Conservation (phyloP, 768 basidiomycete species). For the Phylloporus sp. region DNA sequence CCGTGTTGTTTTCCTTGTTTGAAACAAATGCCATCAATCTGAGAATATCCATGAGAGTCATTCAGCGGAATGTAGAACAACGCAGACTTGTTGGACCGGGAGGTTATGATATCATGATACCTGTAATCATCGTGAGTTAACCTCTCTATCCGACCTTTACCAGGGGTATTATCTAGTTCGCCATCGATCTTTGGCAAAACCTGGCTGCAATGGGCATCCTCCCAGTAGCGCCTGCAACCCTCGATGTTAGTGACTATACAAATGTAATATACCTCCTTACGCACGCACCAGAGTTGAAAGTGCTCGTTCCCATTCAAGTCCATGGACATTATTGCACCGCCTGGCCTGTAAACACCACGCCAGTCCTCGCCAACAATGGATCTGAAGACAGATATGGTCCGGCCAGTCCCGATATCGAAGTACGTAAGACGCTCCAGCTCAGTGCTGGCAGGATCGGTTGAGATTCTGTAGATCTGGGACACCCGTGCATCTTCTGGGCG, state of each 20-base stretch:
- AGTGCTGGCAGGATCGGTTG: constrained; percentile 21
- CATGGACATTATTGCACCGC: constrained; percentile 38
- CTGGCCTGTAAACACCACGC: constrained; percentile 35
- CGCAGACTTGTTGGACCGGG: constrained; percentile 36
- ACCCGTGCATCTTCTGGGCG: constrained; percentile 39
- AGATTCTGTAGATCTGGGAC: constrained; percentile 34
- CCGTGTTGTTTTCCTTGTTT: constrained; percentile 39
- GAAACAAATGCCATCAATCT: constrained; percentile 39
- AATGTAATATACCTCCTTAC: neutral
- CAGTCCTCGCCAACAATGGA: constrained; percentile 39
- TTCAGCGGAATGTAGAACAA: neutral
- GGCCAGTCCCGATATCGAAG: constrained; percentile 38
- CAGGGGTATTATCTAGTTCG: constrained; percentile 38
- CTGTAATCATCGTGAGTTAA: constrained; percentile 38
- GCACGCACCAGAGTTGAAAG: constrained; percentile 38
- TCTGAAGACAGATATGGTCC: constrained; percentile 31
- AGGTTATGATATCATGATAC: constrained; percentile 29
- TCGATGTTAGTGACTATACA: neutral
- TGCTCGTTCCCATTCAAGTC: constrained; percentile 40
- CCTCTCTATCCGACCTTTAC: constrained; percentile 39
- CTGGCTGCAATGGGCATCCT: constrained; percentile 27
- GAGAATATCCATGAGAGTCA: constrained; percentile 2
- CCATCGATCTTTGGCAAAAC: constrained; percentile 33
- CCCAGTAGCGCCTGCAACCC: constrained; percentile 40
- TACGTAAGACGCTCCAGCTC: constrained; percentile 36